phyloP scores from a whole-genome alignment of 352 stramenopile species.

The Pythium aphanidermatum region DNA sequence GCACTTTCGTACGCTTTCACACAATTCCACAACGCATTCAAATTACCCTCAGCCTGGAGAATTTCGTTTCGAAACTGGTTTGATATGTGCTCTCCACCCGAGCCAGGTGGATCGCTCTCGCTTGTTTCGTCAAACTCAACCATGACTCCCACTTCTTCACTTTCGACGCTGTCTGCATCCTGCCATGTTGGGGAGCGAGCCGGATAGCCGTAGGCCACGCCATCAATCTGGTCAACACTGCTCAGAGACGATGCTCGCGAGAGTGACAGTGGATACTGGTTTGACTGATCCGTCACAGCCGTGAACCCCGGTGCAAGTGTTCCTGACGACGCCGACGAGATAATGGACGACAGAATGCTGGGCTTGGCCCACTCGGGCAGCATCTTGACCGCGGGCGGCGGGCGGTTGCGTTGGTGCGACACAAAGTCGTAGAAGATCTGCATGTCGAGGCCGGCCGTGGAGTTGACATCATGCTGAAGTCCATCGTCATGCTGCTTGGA shows the following conservation, averaged over 20 bases:
- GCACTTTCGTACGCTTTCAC: conserved; percentile 55
- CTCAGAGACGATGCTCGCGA: conserved; percentile 17
- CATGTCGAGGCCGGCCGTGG: conserved; percentile 64
- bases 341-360: conserved; percentile 15
- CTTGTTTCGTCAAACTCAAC: conserved; percentile 25
- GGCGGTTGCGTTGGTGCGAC: conserved; percentile 53
- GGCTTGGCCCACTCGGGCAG: conserved; percentile 62
- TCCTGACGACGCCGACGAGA: conserved; percentile 8
- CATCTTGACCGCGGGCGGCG: conserved; percentile 34
- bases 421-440: conserved; percentile 82
- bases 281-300: neutral
- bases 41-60: conserved; percentile 59
- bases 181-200: conserved; percentile 26
- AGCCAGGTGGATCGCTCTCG: neutral
- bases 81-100: conserved; percentile 21
- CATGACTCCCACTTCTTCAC: conserved; percentile 42
- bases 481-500: conserved; percentile 38
- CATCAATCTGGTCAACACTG: conserved; percentile 10
- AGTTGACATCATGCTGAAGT: conserved; percentile 54
- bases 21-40: conserved; percentile 73
- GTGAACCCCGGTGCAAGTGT: neutral
- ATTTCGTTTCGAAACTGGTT: conserved; percentile 68
- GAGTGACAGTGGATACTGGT: conserved; percentile 3
- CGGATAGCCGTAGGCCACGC: neutral
- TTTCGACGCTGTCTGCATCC: conserved; percentile 56